Evolutionary conservation across 2,329 filamentous ascomycete species (phyloP).

Genomic region (Calonectria montana): DNA sequence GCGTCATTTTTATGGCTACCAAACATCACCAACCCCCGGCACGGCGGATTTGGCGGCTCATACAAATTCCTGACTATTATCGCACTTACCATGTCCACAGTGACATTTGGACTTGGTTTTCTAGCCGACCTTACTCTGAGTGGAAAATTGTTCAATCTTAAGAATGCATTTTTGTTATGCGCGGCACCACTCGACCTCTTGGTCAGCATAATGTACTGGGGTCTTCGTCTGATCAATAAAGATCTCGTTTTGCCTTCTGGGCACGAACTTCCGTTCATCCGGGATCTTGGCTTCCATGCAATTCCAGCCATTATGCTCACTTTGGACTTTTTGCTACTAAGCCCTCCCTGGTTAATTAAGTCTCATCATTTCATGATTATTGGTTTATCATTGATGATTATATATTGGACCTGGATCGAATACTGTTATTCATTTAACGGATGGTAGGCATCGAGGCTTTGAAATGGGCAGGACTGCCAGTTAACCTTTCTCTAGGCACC

Average conservation of each 20-base stretch:
- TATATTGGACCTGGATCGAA: slow-evolving; percentile 12
- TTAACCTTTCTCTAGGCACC: neutral
- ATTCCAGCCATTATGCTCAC: slow-evolving; percentile 10
- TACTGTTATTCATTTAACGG: neutral
- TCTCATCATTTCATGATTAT: neutral
- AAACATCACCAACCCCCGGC: slow-evolving; percentile 11
- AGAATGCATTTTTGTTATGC: neutral
- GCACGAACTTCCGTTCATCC: slow-evolving; percentile 8
- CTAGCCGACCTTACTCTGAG: neutral
- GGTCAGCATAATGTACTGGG: slow-evolving; percentile 5
- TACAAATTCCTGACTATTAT: slow-evolving; percentile 15
- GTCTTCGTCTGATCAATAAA: slow-evolving; percentile 5
- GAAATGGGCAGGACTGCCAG: neutral
- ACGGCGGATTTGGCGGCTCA: slow-evolving; percentile 7
- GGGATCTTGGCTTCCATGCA: slow-evolving; percentile 3
- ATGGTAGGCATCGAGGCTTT: neutral
- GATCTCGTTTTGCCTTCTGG: slow-evolving; percentile 6
- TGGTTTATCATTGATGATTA: neutral
- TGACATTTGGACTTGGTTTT: slow-evolving; percentile 4
- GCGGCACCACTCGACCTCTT: neutral
- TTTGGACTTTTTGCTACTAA: slow-evolving; percentile 3
- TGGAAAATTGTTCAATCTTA: neutral
- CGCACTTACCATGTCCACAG: neutral
- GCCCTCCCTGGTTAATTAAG: neutral
- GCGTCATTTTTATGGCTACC: neutral